These are phyloP conservation scores for Kondoa malvinella DNA, from an alignment of 768 basidiomycete genomes.

Conservation along the genomic window DNA sequence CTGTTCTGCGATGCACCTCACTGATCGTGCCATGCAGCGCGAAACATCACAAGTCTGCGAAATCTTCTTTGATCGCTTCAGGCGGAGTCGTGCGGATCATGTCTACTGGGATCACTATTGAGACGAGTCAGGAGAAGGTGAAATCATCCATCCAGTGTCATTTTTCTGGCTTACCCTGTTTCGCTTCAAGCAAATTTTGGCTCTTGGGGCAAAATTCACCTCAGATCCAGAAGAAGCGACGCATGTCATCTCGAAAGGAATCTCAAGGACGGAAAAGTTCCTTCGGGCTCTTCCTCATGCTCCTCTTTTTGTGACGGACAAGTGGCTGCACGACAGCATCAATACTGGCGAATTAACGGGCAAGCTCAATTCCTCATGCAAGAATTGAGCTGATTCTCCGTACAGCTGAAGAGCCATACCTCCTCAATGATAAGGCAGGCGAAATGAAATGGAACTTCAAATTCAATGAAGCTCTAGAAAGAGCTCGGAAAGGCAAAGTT, in stretches of 20 bases:
- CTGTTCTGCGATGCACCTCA: background rate
- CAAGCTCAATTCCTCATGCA: constrained; percentile 48
- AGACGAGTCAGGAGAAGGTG: constrained; percentile 4
- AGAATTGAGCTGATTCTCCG: constrained; percentile 26
- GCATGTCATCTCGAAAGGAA: constrained; percentile 51
- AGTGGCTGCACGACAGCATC: constrained; percentile 53
- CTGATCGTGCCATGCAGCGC: background rate
- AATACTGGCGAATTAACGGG: constrained; percentile 21
- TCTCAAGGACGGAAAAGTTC: constrained; percentile 77
- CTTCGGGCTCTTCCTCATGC: constrained; percentile 53
- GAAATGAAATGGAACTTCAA: constrained; percentile 55
- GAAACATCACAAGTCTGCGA: constrained; percentile 2
- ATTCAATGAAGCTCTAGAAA: constrained; percentile 44
- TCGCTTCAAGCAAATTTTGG: constrained; percentile 40
- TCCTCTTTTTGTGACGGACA: constrained; percentile 46
- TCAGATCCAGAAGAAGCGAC: constrained; percentile 53
- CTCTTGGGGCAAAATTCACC: constrained; percentile 51
- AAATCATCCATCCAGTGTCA: background rate
- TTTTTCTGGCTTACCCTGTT: background rate
- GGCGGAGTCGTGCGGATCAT: constrained; percentile 38
- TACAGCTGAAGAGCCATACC: constrained; percentile 48
- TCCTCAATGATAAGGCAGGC: constrained; percentile 44
- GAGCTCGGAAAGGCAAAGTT: constrained; percentile 46
- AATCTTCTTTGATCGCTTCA: constrained; percentile 6
- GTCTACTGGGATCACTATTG: constrained; percentile 49